Evolutionary conservation across 768 basidiomycete genomes (phyloP).

Genomic region (Serendipita sp.): DNA sequence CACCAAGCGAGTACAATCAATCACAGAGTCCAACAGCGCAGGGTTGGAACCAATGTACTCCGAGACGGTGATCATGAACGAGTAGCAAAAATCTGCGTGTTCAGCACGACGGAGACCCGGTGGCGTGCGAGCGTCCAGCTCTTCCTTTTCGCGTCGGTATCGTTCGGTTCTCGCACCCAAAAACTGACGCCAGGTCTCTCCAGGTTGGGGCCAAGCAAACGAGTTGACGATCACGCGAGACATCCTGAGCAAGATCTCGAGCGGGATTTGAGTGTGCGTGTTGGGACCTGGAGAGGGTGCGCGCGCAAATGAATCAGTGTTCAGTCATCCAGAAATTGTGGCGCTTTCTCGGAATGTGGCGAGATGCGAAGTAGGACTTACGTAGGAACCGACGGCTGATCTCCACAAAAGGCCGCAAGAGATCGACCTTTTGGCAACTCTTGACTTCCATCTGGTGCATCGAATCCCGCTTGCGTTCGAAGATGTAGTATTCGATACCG

Average conservation of each 20-base stretch:
- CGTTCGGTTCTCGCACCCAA: not conserved
- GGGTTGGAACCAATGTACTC: constrained; percentile 2
- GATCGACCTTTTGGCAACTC: not conserved
- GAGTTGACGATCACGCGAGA: constrained; percentile 1
- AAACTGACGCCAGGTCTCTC: not conserved
- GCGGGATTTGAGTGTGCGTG: not conserved
- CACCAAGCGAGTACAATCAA: not conserved
- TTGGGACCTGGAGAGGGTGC: not conserved
- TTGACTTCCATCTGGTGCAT: not conserved
- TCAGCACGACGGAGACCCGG: not conserved
- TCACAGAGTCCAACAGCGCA: not conserved
- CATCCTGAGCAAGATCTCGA: not conserved
- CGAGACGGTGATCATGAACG: not conserved
- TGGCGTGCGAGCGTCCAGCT: not conserved
- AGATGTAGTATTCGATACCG: not conserved
- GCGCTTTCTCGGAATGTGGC: not conserved
- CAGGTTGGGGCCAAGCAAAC: not conserved
- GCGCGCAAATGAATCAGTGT: not conserved
- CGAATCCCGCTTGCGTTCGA: constrained; percentile 1
- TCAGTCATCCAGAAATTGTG: not conserved
- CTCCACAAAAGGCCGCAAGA: not conserved
- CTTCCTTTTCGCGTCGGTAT: not conserved
- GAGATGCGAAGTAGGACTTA: not conserved
- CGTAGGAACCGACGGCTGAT: not conserved
- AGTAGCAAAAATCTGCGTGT: constrained; percentile 3